Conservation (phyloP, 1,139 yeast species). For the Eremothecium cymbalariae region DNA sequence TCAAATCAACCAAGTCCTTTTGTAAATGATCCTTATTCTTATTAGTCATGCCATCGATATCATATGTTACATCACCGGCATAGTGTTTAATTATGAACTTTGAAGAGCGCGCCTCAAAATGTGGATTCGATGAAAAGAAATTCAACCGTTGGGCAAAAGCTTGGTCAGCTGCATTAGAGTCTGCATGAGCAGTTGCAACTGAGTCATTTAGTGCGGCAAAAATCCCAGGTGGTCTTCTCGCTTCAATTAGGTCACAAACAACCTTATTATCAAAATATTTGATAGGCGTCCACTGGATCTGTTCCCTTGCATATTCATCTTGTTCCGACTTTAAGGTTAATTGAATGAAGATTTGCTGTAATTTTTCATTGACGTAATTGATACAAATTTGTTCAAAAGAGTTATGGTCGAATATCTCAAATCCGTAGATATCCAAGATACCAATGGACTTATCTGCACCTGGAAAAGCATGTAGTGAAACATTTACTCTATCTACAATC, state of each 20-base stretch:
- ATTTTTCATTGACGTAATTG: slow-evolving; percentile 92
- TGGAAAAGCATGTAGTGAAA: slow-evolving; percentile 48
- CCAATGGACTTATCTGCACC: slow-evolving; percentile 71
- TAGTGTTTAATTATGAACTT: slow-evolving; percentile 91
- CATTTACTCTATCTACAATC: slow-evolving; percentile 92
- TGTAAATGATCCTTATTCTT: slow-evolving; percentile 93
- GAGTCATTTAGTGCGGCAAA: slow-evolving; percentile 97
- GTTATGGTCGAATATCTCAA: slow-evolving; percentile 94
- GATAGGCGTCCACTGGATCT: slow-evolving; percentile 96
- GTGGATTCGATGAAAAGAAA: slow-evolving; percentile 72
- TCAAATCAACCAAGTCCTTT: slow-evolving; percentile 74
- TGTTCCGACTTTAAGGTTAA: slow-evolving; percentile 93
- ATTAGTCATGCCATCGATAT: slow-evolving; percentile 86
- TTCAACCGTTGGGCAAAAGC: slow-evolving; percentile 89
- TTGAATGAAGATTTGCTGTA: slow-evolving; percentile 95
- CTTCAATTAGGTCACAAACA: slow-evolving; percentile 95
- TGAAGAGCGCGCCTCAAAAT: slow-evolving; percentile 81
- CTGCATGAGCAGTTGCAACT: slow-evolving; percentile 97
- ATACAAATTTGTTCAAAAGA: slow-evolving; percentile 96
- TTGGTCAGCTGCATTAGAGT: slow-evolving; percentile 93
- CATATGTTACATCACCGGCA: slow-evolving; percentile 97
- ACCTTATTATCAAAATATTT: slow-evolving; percentile 93
- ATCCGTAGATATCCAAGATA: slow-evolving; percentile 94
- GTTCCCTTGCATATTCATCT: slow-evolving; percentile 92
- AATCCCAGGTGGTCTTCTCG: slow-evolving; percentile 90